A percentile compares a stretch with the other conserved stretches of the same genome.
These are phyloP conservation scores for Gossypium sturtianum DNA, from an alignment of 345 rosid species.

Conservation along the genomic window DNA sequence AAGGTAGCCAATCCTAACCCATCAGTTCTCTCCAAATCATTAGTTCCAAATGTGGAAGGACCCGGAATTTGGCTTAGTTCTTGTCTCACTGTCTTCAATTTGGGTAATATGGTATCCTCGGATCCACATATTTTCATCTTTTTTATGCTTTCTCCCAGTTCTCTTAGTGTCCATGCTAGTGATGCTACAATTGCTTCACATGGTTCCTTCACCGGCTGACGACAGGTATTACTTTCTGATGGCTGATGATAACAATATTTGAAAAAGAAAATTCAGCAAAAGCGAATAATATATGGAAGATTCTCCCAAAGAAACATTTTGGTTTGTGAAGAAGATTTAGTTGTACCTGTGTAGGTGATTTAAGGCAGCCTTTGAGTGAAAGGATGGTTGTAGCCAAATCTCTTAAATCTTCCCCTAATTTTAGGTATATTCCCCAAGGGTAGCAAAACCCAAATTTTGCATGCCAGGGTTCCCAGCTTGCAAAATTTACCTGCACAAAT, in stretches of 20 bases:
- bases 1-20: constrained; percentile 41
- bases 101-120: constrained; percentile 22
- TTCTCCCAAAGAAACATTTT: background rate
- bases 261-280: background rate
- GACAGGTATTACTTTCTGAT: constrained; percentile 4
- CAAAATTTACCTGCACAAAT: constrained; percentile 56
- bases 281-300: background rate
- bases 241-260: constrained; percentile 20
- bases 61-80: constrained; percentile 28
- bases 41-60: constrained; percentile 7
- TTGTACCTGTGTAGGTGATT: constrained; percentile 34
- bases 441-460: constrained; percentile 68
- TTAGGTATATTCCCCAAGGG: constrained; percentile 69
- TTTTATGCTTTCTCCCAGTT: constrained; percentile 50
- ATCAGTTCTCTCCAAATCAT: constrained; percentile 20
- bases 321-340: background rate
- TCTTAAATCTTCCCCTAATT: constrained; percentile 55
- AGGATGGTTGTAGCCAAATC: constrained; percentile 36
- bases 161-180: constrained; percentile 41
- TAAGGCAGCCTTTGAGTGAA: constrained; percentile 38
- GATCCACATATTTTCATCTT: constrained; percentile 40
- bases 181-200: constrained; percentile 31
- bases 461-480: constrained; percentile 97
- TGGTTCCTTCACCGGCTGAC: constrained; percentile 37
- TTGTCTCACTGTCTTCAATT: constrained; percentile 37